Evolutionary conservation across 1,284 basidiomycete genomes (phyloP).

Genomic region (Cryptococcus neoformans): DNA sequence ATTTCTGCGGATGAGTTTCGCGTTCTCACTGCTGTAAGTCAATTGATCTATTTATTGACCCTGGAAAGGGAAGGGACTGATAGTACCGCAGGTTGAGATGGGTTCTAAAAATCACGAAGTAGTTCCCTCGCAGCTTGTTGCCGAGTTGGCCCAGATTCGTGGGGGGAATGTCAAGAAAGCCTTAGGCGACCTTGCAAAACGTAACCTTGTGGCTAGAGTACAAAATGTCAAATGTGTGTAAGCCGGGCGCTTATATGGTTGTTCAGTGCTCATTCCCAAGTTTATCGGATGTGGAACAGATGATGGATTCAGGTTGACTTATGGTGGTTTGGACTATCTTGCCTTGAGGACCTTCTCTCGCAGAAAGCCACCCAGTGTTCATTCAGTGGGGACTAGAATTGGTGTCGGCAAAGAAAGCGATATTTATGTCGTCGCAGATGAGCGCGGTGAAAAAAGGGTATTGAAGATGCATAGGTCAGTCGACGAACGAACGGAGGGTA

Average conservation of each 20-base stretch:
- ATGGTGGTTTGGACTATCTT: constrained; percentile 95
- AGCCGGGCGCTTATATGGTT: not conserved
- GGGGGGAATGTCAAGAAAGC: constrained; percentile 85
- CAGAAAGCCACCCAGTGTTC: constrained; percentile 65
- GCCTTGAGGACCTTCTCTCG: constrained; percentile 91
- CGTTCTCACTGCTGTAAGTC: constrained; percentile 80
- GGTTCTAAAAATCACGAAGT: constrained; percentile 98
- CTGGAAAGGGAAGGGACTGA: not conserved
- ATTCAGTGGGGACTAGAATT: constrained; percentile 93
- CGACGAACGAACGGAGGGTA: not conserved
- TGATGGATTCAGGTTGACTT: constrained; percentile 95
- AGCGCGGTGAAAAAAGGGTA: constrained; percentile 78
- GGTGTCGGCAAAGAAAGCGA: constrained; percentile 99
- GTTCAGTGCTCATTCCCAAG: constrained; percentile 1
- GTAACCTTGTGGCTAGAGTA: constrained; percentile 83
- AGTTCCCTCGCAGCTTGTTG: constrained; percentile 83
- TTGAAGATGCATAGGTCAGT: constrained; percentile 84
- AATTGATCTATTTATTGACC: not conserved
- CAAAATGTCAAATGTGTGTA: constrained; percentile 84
- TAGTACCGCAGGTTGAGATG: constrained; percentile 75
- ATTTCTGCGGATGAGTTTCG: constrained; percentile 90
- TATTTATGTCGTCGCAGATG: constrained; percentile 88
- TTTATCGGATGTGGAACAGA: constrained; percentile 55
- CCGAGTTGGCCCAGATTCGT: constrained; percentile 84
- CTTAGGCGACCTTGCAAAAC: constrained; percentile 83